Base-by-base conservation (phyloP, 306 rosid species). In the Aeschynomene evenia region DNA sequence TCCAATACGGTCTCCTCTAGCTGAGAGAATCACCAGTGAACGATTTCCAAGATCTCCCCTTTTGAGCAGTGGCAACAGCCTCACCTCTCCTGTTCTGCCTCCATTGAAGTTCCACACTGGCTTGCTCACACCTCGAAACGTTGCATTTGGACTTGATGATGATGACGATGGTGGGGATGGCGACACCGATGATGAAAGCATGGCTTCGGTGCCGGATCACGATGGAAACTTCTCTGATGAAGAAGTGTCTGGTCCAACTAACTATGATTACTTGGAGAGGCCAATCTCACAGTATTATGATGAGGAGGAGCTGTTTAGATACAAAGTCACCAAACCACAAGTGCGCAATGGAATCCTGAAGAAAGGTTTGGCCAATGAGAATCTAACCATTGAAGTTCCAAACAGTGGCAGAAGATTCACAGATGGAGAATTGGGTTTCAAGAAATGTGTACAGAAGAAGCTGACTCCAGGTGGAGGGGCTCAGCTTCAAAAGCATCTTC, bases 71-170 rank as follows among this genome's bases (percentile, higher is more conserved):
- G 70, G 62, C 62, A 88, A 49, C 54, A 68, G 66, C 55, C 74
- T 80, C 50, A 61, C 28, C 59, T 80, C 89, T 59, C 89, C 81
- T 3, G 69, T 65, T 70, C 71, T 91, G 21, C 99, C 99, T 55
- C 97, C 99, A 0, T 73, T 85, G 22, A 94, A 91, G 64, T 87
- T 88, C 72, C 89, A 84, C 57, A 70, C 91, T 8, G 71, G 85
- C 31, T 70, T 91, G 60, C 82, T 88, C 2, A 28, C 90, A 5
- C 85, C 91, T 18, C 90, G 50, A 9, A 76, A 81, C 37, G 74
- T 57, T 21, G 63, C 70, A 10, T 81, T 82, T 0, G 55, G 74
- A n/a, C 26, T 69, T 6, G 51, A 14, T 9, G 77, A 37, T 37
- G 21, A 84, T 9, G 72, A 39, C 0, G 87, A 69, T 0, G 79